These are phyloP conservation scores for Leptographium galeiforme DNA, from an alignment of 2,329 filamentous ascomycete species.

Conservation along the genomic window DNA sequence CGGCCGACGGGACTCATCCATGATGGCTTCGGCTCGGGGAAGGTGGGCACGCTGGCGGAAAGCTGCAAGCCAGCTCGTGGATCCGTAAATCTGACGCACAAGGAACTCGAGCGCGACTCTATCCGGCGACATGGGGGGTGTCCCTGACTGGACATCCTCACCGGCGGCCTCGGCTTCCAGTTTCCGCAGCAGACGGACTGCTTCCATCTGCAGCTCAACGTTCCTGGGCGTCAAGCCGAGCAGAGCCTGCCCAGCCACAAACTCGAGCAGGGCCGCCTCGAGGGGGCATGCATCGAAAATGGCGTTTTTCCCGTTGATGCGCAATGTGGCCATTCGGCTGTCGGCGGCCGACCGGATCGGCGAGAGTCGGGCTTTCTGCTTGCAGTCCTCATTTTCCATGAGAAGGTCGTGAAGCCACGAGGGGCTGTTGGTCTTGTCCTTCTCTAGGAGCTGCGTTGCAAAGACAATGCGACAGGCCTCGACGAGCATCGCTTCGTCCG, in stretches of 20 bases:
- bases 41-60: conserved; percentile 45
- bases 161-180: conserved; percentile 28
- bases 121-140: conserved; percentile 22
- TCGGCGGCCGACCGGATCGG: conserved; percentile 32
- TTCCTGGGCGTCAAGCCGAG: conserved; percentile 48
- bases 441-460: conserved; percentile 33
- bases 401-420: conserved; percentile 49
- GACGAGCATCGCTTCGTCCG: conserved; percentile 39
- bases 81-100: conserved; percentile 34
- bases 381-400: conserved; percentile 30
- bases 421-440: conserved; percentile 19
- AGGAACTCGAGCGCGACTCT: conserved; percentile 42
- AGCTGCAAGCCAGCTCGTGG: conserved; percentile 38
- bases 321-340: conserved; percentile 32
- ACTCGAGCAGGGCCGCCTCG: conserved; percentile 40
- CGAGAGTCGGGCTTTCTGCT: conserved; percentile 31
- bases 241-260: conserved; percentile 34
- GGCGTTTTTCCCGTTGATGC: conserved; percentile 44
- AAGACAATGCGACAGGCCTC: conserved; percentile 47
- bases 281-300: conserved; percentile 44
- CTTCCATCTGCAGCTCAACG: conserved; percentile 44
- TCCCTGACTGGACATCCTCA: too few relatives aligned
- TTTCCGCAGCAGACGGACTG: conserved; percentile 43
- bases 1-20: conserved; percentile 32
- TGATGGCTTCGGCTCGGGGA: conserved; percentile 42